Evolutionary conservation across 495 filamentous ascomycete species (phyloP).

Genomic region (Podospora didyma): DNA sequence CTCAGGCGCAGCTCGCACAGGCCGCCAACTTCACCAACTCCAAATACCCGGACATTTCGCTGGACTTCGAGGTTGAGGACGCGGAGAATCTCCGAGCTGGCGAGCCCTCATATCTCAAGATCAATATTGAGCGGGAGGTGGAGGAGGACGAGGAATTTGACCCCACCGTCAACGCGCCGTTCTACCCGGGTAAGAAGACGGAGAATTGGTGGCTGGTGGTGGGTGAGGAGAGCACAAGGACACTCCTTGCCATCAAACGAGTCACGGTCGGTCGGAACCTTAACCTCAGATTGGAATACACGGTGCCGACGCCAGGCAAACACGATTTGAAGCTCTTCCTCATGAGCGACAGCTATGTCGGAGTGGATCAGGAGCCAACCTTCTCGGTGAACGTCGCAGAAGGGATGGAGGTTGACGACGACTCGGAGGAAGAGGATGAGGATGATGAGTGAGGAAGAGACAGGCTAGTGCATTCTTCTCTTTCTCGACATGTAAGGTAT

Average conservation of each 20-base stretch:
- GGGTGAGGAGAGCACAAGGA: conserved; percentile 83
- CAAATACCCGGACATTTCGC: conserved; percentile 90
- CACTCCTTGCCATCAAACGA: conserved; percentile 85
- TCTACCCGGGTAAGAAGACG: conserved; percentile 89
- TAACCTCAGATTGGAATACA: conserved; percentile 79
- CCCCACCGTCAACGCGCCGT: conserved; percentile 87
- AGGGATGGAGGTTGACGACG: conserved; percentile 92
- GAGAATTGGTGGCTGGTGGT: conserved; percentile 98
- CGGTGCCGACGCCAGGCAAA: conserved; percentile 76
- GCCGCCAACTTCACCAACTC: conserved; percentile 95
- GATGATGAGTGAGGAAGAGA: conserved; percentile 29
- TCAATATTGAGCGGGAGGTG: conserved; percentile 82
- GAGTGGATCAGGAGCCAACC: conserved; percentile 90
- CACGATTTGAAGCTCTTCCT: conserved; percentile 88
- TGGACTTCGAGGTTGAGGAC: conserved; percentile 84
- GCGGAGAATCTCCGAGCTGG: conserved; percentile 73
- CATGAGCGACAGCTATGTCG: conserved; percentile 97
- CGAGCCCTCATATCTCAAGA: conserved; percentile 75
- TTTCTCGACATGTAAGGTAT: conserved; percentile 19
- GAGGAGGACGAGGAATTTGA: conserved; percentile 71
- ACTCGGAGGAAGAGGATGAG: conserved; percentile 70
- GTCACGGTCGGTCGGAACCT: conserved; percentile 78
- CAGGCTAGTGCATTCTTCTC: conserved; percentile 1
- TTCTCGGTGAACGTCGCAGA: conserved; percentile 84
- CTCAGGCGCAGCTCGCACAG: conserved; percentile 76